Conservation (phyloP, 208 protist species). For the Perkinsela sp. region DNA sequence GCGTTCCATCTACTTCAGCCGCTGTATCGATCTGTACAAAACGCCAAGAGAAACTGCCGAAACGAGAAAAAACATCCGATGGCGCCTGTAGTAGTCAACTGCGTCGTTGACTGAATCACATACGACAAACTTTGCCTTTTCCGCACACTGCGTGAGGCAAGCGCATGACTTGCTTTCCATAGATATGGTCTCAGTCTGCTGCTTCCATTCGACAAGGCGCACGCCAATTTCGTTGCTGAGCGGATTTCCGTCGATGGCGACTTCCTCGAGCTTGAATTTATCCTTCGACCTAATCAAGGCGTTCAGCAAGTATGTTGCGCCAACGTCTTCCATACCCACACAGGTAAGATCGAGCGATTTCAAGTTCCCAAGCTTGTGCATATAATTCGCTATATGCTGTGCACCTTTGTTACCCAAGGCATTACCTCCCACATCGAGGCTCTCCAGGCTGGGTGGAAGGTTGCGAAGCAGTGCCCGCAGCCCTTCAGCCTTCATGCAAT, state of each 20-base stretch:
- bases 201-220: background rate
- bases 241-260: background rate
- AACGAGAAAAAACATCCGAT: too few relatives aligned
- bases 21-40: background rate
- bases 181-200: too few relatives aligned
- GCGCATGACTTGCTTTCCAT: too few relatives aligned
- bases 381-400: background rate
- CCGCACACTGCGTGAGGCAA: too few relatives aligned
- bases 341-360: background rate
- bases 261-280: background rate
- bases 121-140: too few relatives aligned
- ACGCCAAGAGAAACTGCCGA: background rate
- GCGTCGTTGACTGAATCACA: too few relatives aligned
- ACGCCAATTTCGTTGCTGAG: background rate
- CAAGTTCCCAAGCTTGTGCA: background rate
- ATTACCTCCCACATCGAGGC: background rate
- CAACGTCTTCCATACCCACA: background rate
- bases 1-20: background rate
- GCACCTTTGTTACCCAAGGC: background rate
- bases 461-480: background rate
- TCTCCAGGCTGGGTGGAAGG: background rate
- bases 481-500: background rate
- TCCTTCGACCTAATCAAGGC: background rate
- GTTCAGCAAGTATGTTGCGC: background rate
- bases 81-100: too few relatives aligned